Conservation (phyloP, 1,284 basidiomycete genomes). For the Ustilago loliicola region DNA sequence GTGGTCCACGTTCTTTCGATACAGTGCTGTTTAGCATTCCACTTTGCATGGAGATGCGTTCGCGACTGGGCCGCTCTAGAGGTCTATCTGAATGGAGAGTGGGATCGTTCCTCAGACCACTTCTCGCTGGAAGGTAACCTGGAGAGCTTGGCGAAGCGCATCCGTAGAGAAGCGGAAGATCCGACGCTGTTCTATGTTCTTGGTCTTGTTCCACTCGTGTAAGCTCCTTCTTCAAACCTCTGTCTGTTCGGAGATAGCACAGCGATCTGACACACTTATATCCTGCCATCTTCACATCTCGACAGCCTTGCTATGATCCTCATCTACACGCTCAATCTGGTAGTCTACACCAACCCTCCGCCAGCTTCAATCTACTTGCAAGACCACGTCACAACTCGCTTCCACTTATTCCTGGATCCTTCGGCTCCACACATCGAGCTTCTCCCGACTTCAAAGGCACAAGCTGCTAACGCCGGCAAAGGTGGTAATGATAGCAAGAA, state of each 20-base stretch:
- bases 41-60: slow-evolving; percentile 40
- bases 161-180: slow-evolving; percentile 26
- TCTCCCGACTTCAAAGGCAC: slow-evolving; percentile 13
- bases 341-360: slow-evolving; percentile 31
- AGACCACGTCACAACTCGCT: slow-evolving; percentile 18
- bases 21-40: slow-evolving; percentile 25
- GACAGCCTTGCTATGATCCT: slow-evolving; percentile 34
- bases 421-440: slow-evolving; percentile 30
- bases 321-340: slow-evolving; percentile 35
- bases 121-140: background rate
- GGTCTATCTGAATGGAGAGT: slow-evolving; percentile 27
- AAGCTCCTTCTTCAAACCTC: slow-evolving; percentile 12
- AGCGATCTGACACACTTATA: background rate
- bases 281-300: background rate
- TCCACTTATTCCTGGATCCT: slow-evolving; percentile 28
- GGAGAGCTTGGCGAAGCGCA: slow-evolving; percentile 12
- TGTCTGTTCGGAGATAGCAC: background rate
- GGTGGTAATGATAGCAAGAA: slow-evolving; percentile 17
- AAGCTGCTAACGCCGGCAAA: slow-evolving; percentile 1
- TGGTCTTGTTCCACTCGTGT: slow-evolving; percentile 40
- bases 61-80: slow-evolving; percentile 39
- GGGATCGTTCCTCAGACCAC: slow-evolving; percentile 5
- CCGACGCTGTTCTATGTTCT: slow-evolving; percentile 36
- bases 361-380: background rate
- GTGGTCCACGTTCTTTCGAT: slow-evolving; percentile 28